These are phyloP conservation scores for Aegilops longissima DNA, from an alignment of 176 grass and related monocot species.

Conservation along the genomic window DNA sequence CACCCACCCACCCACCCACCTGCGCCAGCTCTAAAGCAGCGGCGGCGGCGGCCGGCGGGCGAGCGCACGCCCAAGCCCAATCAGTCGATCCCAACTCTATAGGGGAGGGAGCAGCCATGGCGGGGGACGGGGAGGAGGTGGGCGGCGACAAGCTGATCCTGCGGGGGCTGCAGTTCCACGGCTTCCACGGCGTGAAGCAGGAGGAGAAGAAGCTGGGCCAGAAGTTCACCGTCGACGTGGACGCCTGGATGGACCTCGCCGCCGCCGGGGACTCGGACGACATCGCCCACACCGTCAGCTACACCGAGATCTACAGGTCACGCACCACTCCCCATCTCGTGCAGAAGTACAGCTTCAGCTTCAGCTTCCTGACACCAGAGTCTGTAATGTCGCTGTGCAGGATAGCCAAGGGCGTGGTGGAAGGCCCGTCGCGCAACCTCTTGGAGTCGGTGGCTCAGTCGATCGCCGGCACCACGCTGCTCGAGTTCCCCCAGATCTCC, in stretches of 20 bases:
- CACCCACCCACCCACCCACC: not conserved
- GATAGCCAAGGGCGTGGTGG: slow-evolving; percentile 62
- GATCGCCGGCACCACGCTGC: slow-evolving; percentile 59
- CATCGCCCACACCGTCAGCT: slow-evolving; percentile 74
- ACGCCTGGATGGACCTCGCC: slow-evolving; percentile 79
- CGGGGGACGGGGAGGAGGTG: not conserved
- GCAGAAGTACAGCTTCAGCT: too few relatives aligned
- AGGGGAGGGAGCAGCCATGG: not conserved
- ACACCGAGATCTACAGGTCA: slow-evolving; percentile 80
- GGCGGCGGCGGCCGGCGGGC: too few relatives aligned
- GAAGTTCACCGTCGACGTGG: slow-evolving; percentile 83
- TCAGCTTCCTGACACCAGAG: not conserved
- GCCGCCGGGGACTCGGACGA: slow-evolving; percentile 61
- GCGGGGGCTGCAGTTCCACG: slow-evolving; percentile 81
- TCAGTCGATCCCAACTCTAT: not conserved
- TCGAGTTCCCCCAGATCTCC: slow-evolving; percentile 69
- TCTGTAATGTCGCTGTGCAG: slow-evolving; percentile 14
- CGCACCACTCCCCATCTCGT: too few relatives aligned
- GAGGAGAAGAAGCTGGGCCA: slow-evolving; percentile 85
- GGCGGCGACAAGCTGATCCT: slow-evolving; percentile 75
- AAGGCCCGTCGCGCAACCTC: slow-evolving; percentile 70
- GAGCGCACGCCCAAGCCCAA: too few relatives aligned
- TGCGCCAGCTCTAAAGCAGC: not conserved
- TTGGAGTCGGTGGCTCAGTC: slow-evolving; percentile 82
- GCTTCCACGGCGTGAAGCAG: slow-evolving; percentile 71